Evolutionary conservation across 2,329 filamentous ascomycete species (phyloP).

Genomic region (Kalaharituber pfeilii): DNA sequence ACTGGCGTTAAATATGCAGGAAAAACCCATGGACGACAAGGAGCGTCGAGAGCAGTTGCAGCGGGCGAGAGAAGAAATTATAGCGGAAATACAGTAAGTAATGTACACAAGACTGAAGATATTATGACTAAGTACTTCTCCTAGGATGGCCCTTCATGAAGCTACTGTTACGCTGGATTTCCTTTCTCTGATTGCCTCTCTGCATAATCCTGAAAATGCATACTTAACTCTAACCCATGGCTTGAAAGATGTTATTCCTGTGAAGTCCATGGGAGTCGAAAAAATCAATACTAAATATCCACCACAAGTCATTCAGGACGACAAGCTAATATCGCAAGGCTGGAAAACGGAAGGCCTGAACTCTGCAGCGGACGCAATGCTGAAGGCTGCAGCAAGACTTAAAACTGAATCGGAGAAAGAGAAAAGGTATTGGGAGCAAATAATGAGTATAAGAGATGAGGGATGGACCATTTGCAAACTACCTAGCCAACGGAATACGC

Average conservation of each 20-base stretch:
- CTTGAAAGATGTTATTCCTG: slow-evolving; percentile 52
- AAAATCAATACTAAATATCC: slow-evolving; percentile 44
- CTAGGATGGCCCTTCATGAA: slow-evolving; percentile 36
- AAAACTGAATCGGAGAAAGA: slow-evolving; percentile 64
- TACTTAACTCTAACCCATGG: slow-evolving; percentile 50
- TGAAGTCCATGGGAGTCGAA: slow-evolving; percentile 56
- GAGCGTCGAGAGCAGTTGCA: slow-evolving; percentile 28
- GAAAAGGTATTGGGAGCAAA: slow-evolving; percentile 73
- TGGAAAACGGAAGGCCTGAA: slow-evolving; percentile 67
- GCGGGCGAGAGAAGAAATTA: slow-evolving; percentile 39
- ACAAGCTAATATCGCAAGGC: slow-evolving; percentile 40
- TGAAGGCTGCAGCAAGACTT: slow-evolving; percentile 53
- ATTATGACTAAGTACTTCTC: background rate
- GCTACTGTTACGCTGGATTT: slow-evolving; percentile 61
- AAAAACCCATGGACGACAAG: slow-evolving; percentile 27
- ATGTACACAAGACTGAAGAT: slow-evolving; percentile 2
- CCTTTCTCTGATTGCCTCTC: slow-evolving; percentile 67
- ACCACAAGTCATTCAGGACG: slow-evolving; percentile 37
- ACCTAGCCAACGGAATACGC: slow-evolving; percentile 51
- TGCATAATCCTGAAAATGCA: slow-evolving; percentile 55
- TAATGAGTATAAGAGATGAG: slow-evolving; percentile 60
- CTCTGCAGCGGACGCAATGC: slow-evolving; percentile 53
- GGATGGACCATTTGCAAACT: slow-evolving; percentile 75
- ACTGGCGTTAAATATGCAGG: no score
- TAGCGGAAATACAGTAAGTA: slow-evolving; percentile 41